Percentiles rank a stretch among this genome's conserved stretches.
Evolutionary conservation across 2,329 filamentous ascomycete genomes (phyloP).

Genomic region (Magnaporthiopsis poae): DNA sequence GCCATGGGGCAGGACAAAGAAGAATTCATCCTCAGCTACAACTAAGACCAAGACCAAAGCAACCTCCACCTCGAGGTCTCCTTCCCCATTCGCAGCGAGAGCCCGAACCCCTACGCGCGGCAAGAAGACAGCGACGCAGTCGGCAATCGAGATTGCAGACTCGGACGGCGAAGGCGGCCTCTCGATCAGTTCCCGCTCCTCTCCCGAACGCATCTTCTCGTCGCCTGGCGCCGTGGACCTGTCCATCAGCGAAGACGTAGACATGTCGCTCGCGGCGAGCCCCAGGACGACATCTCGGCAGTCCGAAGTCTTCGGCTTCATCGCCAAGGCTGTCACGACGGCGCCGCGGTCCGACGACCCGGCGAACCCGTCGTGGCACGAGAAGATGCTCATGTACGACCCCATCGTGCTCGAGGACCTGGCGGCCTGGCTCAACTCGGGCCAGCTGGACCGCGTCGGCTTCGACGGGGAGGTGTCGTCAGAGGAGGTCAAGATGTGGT

Average conservation of each 20-base stretch:
- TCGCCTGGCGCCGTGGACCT: slow-evolving; percentile 33
- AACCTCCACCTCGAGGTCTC: slow-evolving; percentile 9
- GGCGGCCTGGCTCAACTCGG: slow-evolving; percentile 69
- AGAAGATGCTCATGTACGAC: slow-evolving; percentile 90
- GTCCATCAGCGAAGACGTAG: slow-evolving; percentile 34
- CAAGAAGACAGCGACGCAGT: slow-evolving; percentile 14
- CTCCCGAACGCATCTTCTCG: slow-evolving; percentile 31
- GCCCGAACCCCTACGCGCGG: slow-evolving; percentile 20
- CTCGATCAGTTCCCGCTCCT: slow-evolving; percentile 22
- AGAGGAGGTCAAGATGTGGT: slow-evolving; percentile 74
- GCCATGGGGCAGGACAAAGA: slow-evolving; percentile 20
- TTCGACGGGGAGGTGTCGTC: slow-evolving; percentile 56
- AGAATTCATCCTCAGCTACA: slow-evolving; percentile 9
- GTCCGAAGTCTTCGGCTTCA: slow-evolving; percentile 37
- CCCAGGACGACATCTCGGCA: slow-evolving; percentile 29
- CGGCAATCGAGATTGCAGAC: slow-evolving; percentile 40
- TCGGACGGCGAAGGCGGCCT: slow-evolving; percentile 27
- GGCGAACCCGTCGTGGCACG: slow-evolving; percentile 62
- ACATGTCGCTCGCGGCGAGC: slow-evolving; percentile 28
- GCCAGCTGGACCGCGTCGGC: slow-evolving; percentile 51
- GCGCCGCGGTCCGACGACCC: slow-evolving; percentile 41
- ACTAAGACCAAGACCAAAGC: slow-evolving; percentile 1
- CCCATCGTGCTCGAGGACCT: slow-evolving; percentile 82
- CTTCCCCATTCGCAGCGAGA: slow-evolving; percentile 16
- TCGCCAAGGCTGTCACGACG: slow-evolving; percentile 44